phyloP scores from a whole-genome alignment of 495 filamentous ascomycete species.

The Aspergillus kassunensis region DNA sequence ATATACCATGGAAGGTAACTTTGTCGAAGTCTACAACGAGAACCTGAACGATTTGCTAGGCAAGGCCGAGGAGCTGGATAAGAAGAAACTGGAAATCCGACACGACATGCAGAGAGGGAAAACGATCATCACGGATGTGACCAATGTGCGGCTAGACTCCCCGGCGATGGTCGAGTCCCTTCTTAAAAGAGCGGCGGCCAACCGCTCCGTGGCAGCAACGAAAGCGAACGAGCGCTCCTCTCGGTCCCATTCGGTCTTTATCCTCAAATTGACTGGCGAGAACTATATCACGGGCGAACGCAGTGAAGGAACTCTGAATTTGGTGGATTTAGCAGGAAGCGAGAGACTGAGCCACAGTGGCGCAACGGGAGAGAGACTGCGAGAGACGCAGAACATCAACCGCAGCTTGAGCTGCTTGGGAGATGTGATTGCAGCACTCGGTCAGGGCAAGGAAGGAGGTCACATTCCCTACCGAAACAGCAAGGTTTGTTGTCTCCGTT shows the following conservation, averaged over 20 bases:
- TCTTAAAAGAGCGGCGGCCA: conserved; percentile 70
- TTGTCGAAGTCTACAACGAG: conserved; percentile 99
- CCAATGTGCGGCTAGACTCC: conserved; percentile 71
- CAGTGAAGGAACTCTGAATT: conserved; percentile 89
- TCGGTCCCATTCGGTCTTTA: conserved; percentile 93
- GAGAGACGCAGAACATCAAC: conserved; percentile 98
- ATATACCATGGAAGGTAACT: conserved; percentile 91
- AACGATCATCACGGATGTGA: conserved; percentile 81
- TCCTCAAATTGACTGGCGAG: conserved; percentile 79
- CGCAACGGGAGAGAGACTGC: conserved; percentile 78
- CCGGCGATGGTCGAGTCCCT: conserved; percentile 73
- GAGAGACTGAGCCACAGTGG: conserved; percentile 84
- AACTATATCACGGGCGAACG: conserved; percentile 78
- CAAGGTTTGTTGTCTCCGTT: conserved; percentile 56
- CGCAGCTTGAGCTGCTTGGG: conserved; percentile 86
- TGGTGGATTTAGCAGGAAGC: conserved; percentile 92
- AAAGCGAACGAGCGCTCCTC: conserved; percentile 95
- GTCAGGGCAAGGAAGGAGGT: conserved; percentile 75
- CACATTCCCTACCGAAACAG: conserved; percentile 95
- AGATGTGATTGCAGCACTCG: conserved; percentile 89
- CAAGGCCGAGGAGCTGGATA: conserved; percentile 67
- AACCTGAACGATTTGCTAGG: conserved; percentile 90
- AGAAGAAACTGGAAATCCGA: conserved; percentile 87
- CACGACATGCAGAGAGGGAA: conserved; percentile 78
- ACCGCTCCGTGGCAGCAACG: conserved; percentile 89